Conservation (phyloP, 768 basidiomycete species). For the Tremella fuciformis region DNA sequence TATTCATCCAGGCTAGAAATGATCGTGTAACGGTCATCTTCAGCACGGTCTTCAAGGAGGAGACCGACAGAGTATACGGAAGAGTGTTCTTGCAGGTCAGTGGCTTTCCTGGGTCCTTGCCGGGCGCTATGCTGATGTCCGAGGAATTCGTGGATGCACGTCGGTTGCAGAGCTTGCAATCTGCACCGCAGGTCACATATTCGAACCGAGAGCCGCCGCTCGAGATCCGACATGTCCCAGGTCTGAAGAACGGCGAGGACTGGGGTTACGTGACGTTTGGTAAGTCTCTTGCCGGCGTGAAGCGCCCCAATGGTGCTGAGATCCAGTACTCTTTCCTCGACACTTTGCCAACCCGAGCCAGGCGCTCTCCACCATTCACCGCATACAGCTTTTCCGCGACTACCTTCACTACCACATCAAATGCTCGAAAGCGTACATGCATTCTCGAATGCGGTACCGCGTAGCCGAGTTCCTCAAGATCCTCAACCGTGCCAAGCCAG, state of each 20-base stretch:
- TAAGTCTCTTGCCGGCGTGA: conserved; percentile 30
- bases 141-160: conserved; percentile 99
- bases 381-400: conserved; percentile 94
- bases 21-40: conserved; percentile 98
- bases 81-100: conserved; percentile 94
- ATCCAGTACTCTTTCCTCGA: conserved; percentile 81
- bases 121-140: not conserved
- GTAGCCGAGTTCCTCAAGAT: conserved; percentile 83
- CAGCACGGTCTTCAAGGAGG: conserved; percentile 92
- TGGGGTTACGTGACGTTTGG: conserved; percentile 93
- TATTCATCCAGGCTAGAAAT: conserved; percentile 85
- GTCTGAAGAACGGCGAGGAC: conserved; percentile 77
- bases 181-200: conserved; percentile 94
- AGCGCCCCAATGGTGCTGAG: not conserved
- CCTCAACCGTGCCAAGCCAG: conserved; percentile 91
- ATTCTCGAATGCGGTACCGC: conserved; percentile 89
- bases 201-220: conserved; percentile 91
- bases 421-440: conserved; percentile 96
- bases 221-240: conserved; percentile 85
- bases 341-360: conserved; percentile 74
- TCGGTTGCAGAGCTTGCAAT: conserved; percentile 84
- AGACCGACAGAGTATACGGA: conserved; percentile 94
- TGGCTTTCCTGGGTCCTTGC: not conserved
- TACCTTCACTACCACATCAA: conserved; percentile 99
- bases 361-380: conserved; percentile 79